Conservation (phyloP, 495 filamentous ascomycete genomes). For the Penicillium daleae region DNA sequence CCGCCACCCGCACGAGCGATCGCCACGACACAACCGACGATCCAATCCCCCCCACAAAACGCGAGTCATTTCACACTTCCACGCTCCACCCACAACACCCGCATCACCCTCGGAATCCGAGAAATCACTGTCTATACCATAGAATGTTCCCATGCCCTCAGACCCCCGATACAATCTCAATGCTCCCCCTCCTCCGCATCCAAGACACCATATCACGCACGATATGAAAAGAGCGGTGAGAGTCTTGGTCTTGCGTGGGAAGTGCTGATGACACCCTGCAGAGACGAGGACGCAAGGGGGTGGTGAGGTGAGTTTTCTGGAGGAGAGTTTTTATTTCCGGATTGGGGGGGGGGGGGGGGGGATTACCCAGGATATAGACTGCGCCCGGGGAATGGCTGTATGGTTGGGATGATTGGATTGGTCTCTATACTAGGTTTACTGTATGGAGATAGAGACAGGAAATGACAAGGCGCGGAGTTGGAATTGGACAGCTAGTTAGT, state of each 20-base stretch:
- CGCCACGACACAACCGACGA: neutral
- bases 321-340: neutral
- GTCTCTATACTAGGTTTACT: neutral
- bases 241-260: neutral
- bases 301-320: neutral
- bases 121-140: too few relatives aligned
- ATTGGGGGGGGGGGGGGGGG: neutral
- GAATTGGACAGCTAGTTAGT: neutral
- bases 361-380: neutral
- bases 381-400: neutral
- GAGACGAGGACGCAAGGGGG: slow-evolving; percentile 29
- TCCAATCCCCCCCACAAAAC: neutral
- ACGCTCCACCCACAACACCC: neutral
- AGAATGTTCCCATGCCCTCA: neutral
- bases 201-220: neutral
- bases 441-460: neutral
- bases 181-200: neutral
- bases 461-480: too few relatives aligned
- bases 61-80: neutral
- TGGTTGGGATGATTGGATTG: neutral
- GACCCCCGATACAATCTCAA: neutral
- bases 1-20: neutral
- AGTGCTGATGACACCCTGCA: slow-evolving; percentile 30
- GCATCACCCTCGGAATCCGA: neutral
- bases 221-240: slow-evolving; percentile 31